Base-by-base conservation (phyloP, 192 early-diverging fungal genomes). In the Backusella liffmaniae region DNA sequence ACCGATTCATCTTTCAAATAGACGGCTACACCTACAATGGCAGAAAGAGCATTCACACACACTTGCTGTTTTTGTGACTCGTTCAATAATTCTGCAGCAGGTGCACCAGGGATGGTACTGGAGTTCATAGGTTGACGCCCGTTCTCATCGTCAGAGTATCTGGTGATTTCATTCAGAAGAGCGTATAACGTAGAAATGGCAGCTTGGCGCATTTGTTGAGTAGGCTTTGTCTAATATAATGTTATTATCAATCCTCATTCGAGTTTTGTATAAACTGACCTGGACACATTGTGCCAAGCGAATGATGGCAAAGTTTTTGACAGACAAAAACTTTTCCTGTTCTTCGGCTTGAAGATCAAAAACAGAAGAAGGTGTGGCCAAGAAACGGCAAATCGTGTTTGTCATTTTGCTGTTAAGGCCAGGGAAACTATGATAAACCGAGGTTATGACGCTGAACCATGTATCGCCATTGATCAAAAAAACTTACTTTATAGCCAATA, bases 1-100 rank as follows among this genome's bases (percentile, higher is more conserved):
- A 87, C 86, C 73, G 84, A 79, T 62, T 87, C 86, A 71, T 87
- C 85, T 72, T 84, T 82, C 37, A 88, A 80, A 23, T 87, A 77
- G 29, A 82, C 83, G 18, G 83, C 83, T 66, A 90, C 84, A 66
- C 85, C 85, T 65, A 83, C 79, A 66, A 88, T 87, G 10, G 87
- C 83, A 44, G 80, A 80, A 66, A 90, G 73, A 41, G 83, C 81
- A 76, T 88, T 88, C 65, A 82, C 84, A 37, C 80, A 88, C n/a
- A 90, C 80, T 79, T 86, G 83, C 18, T 78, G 76, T 26, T 73
- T 81, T 74, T 84, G 72, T 18, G 49, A 69, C 42, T 85, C 84
- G 21, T 26, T 76, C 15, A 80, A 67, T 34, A 41, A 23, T 41
- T 71, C 70, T 12, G 70, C 42, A 4, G 29, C 30, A 35, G 65